Evolutionary conservation across 2,329 filamentous ascomycete genomes (phyloP).

Genomic region (Akanthomyces lecanii): DNA sequence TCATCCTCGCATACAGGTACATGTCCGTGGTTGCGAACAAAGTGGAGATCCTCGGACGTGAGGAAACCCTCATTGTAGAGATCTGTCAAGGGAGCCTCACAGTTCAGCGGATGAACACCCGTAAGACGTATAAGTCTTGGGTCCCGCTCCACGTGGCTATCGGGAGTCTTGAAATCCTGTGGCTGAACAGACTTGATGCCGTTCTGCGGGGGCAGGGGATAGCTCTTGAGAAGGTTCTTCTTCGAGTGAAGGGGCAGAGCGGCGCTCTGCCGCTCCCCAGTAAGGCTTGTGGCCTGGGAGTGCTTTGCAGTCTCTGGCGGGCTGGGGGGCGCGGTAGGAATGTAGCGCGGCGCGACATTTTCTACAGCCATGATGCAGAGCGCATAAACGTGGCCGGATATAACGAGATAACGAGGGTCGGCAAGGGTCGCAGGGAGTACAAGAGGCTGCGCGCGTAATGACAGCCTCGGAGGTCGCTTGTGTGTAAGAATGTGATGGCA

Average conservation of each 20-base stretch:
- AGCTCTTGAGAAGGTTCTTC: constrained; percentile 9
- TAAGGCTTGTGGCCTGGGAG: constrained; percentile 22
- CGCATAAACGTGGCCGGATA: not conserved
- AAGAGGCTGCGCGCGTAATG: not conserved
- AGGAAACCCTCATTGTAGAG: constrained; percentile 79
- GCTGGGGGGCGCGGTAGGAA: not conserved
- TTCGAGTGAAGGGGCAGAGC: not conserved
- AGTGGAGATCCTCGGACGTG: constrained; percentile 83
- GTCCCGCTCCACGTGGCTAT: constrained; percentile 69
- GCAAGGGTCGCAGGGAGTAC: not conserved
- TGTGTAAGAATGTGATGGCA: not conserved
- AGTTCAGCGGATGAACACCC: constrained; percentile 86
- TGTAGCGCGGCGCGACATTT: not conserved
- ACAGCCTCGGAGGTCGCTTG: not conserved
- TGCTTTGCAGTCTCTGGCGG: constrained; percentile 20
- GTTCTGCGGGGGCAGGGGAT: constrained; percentile 8
- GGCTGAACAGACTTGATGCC: constrained; percentile 7
- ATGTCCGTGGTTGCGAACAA: constrained; percentile 83
- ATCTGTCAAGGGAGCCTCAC: constrained; percentile 74
- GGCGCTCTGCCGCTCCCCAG: constrained; percentile 20
- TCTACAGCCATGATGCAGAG: not conserved
- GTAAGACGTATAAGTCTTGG: constrained; percentile 79
- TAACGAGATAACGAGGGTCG: not conserved
- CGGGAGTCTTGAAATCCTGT: constrained; percentile 8
- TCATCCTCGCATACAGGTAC: constrained; percentile 74